A percentile compares a stretch with the other conserved stretches of the same genome.
Conservation (phyloP, 140 eudicot genomes). For the Cichorium intybus region DNA sequence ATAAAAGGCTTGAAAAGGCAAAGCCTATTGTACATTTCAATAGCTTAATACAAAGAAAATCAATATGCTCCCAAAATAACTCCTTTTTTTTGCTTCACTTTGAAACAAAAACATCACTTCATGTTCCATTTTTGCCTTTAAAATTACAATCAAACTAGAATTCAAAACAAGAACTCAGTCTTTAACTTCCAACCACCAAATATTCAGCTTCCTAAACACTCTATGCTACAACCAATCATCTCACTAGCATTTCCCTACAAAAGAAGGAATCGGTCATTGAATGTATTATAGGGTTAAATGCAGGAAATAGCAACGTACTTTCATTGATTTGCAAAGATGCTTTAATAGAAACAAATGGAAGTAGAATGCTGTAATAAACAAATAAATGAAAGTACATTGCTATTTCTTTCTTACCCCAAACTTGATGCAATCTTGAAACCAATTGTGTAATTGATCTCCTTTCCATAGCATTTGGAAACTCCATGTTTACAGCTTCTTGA, state of each 20-base stretch:
- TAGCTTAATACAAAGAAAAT: neutral
- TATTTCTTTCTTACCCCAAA: conserved; percentile 69
- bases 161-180: conserved; percentile 8
- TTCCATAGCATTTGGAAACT: conserved; percentile 57
- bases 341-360: no score
- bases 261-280: neutral
- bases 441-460: conserved; percentile 58
- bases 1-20: neutral
- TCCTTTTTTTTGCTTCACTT: neutral
- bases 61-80: neutral
- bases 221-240: conserved; percentile 8
- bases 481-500: conserved; percentile 61
- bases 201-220: neutral
- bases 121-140: conserved; percentile 7
- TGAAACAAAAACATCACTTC: conserved; percentile 8
- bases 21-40: neutral
- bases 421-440: conserved; percentile 63
- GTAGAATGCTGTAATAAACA: neutral
- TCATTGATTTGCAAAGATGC: no score
- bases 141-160: conserved; percentile 18
- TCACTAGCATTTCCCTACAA: conserved; percentile 32
- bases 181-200: conserved; percentile 14
- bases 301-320: no score
- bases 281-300: neutral
- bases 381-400: no score